Evolutionary conservation across 768 basidiomycete species (phyloP), one percentile per base, ranked within the genome.

Genomic region (Sporobolomyces roseus): DNA sequence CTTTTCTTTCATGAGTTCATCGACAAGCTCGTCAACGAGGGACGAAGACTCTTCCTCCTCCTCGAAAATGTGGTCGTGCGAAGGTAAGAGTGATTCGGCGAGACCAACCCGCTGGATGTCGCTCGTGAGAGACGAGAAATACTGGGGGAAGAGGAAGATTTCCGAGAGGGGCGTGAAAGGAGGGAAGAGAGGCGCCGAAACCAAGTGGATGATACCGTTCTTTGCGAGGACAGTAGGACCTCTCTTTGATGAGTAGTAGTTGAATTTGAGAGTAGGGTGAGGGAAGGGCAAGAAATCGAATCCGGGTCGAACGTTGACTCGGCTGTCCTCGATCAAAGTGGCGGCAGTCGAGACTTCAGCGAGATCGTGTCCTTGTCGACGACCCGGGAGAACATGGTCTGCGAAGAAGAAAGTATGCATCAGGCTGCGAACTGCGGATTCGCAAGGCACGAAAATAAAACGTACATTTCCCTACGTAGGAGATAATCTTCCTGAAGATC

Each of bases 61-160:
- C 30, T 55, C 36, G 4, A 23, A 38, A 21, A 8, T 23, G 19
- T 3, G 29, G 21, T 41, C 45, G 27, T 43, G 45, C 32, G 50
- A 38, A 17, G 74, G 69, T 10, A 65, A 45, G 27, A 75, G 71
- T 43, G 53, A 66, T 12, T 74, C 52, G n/a, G 65, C 63, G 23
- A 74, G 78, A 46, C 72, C 74, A 52, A 77, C 65, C 62, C 77
- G 75, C 66, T 80, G 80, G 14, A 78, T 63, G 29, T 76, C 77
- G 4, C 78, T 78, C 41, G 80, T 81, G 19, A 79, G 64, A 32
- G 78, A 79, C 21, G 77, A 77, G 75, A 79, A 80, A 48, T 67
- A 63, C 16, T 76, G 65, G 17, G 79, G 79, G 75, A 79, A 78
- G 30, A 78, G 61, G 77, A 79, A 80, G 36, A 77, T 70, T 35